A percentile compares a stretch with the other conserved stretches of the same genome.
These are phyloP conservation scores for Penicillium sp. DNA, from an alignment of 2,329 filamentous ascomycete species.

Conservation along the genomic window DNA sequence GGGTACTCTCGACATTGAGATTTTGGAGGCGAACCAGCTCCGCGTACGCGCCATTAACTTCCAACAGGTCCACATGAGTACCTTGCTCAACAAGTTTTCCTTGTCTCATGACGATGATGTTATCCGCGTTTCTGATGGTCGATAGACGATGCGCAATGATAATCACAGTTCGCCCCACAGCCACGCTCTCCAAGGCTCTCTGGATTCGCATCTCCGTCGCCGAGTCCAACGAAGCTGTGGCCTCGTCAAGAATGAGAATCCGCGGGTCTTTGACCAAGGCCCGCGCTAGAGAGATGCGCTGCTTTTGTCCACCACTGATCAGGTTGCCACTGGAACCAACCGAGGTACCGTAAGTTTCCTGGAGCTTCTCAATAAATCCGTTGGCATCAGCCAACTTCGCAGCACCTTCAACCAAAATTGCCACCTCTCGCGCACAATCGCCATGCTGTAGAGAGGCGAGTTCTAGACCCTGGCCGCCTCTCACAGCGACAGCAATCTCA, in stretches of 20 bases:
- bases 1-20: too few species aligned
- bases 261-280: constrained; percentile 68
- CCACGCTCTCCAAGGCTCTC: constrained; percentile 7
- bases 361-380: constrained; percentile 11
- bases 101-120: constrained; percentile 17
- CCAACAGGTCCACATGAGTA: constrained; percentile 13
- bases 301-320: constrained; percentile 76
- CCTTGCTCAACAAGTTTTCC: constrained; percentile 49
- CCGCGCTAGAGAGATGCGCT: constrained; percentile 74
- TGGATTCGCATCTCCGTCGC: constrained; percentile 26
- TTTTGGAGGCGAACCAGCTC: too few species aligned
- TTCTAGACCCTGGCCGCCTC: constrained; percentile 53
- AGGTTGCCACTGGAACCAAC: constrained; percentile 71
- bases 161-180: constrained; percentile 50
- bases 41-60: constrained; percentile 9
- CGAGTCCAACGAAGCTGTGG: constrained; percentile 61
- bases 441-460: too few species aligned
- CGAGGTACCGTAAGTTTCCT: constrained; percentile 62
- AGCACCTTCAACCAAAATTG: too few species aligned
- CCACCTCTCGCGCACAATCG: too few species aligned
- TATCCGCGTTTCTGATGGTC: constrained; percentile 16
- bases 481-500: constrained; percentile 42
- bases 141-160: constrained; percentile 30
- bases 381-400: constrained; percentile 63
- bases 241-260: constrained; percentile 81